Base-by-base conservation (phyloP, 2,329 filamentous ascomycete species). In the Dothidotthia symphoricarpi region DNA sequence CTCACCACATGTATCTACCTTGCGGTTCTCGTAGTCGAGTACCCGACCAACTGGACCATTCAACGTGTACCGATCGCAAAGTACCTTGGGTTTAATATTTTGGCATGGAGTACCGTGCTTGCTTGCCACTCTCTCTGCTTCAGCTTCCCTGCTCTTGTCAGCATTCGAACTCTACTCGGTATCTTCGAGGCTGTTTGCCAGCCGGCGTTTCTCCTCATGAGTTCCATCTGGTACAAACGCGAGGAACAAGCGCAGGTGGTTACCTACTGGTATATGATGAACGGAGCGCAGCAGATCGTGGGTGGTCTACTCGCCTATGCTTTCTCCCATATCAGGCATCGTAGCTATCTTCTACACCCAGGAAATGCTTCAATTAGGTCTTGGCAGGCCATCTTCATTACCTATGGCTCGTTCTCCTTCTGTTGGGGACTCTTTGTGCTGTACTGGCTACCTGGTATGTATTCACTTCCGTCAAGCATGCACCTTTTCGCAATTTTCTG, bases 231-330 rank as follows among this genome's bases (percentile, higher is more conserved):
- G 83, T 87, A 87, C 62, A 79, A 77, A 43, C 73, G 82, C 24
- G 76, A 83, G 38, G 83, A 87, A 51, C 84, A 87, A 55, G 76
- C 82, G 0, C 63, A 75, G 0, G 76, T 79, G 4, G 81, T 86
- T 3, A 83, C 81, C 0, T 85, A 81, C 62, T 87, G 83, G 83
- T 80, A 72, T 44, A 85, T 85, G 79, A 87, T 86, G 82, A 88
- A 87, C 57, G 83, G 84, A 2, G 75, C 73, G 1, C 83, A 87
- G 57, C 83, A 86, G 55, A 82, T 87, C 34, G 81, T 86, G 6
- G 83, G 83, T 22, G 84, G 84, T 5, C 73, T 87, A 0, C 70
- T 87, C 0, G 83, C 83, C 0, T 80, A 79, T 41, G 36, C 42
- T 42, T 69, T 72, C 53, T 45, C 57, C 10, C 43, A 48, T 6